Conservation (phyloP, 116 monocot species). For the Trichopus zeylanicus region DNA sequence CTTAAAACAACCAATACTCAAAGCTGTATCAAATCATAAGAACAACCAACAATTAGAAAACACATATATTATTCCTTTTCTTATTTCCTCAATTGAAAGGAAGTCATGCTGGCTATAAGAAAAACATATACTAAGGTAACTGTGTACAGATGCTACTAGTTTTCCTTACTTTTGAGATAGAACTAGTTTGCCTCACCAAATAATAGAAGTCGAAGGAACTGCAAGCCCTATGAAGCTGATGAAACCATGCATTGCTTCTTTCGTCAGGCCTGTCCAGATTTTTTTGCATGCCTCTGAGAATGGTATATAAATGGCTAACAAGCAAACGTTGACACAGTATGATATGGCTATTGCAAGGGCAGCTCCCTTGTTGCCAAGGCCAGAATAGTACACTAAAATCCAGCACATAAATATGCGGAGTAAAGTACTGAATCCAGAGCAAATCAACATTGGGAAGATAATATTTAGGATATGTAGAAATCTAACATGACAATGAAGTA, state of each 20-base stretch:
- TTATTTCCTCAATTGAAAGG: no score
- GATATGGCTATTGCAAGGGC: constrained; percentile 21
- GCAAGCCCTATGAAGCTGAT: constrained; percentile 24
- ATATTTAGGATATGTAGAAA: constrained; percentile 33
- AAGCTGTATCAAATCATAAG: constrained; percentile 29
- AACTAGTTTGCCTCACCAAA: constrained; percentile 19
- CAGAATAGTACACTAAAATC: constrained; percentile 21
- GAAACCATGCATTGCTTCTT: constrained; percentile 18
- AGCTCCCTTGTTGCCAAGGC: constrained; percentile 27
- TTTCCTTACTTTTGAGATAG: neutral
- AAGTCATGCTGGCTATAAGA: no score
- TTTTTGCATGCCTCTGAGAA: constrained; percentile 15
- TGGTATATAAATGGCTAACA: constrained; percentile 22
- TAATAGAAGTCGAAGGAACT: constrained; percentile 25
- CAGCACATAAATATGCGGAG: constrained; percentile 24
- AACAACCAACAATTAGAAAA: neutral
- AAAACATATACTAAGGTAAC: no score
- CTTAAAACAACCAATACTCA: constrained; percentile 64
- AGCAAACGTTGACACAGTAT: constrained; percentile 23
- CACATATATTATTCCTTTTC: neutral
- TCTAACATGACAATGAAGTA: constrained; percentile 19
- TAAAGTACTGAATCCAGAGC: constrained; percentile 18
- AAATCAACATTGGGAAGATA: constrained; percentile 18
- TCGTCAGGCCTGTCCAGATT: constrained; percentile 27
- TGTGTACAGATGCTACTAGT: no score